These are phyloP conservation scores for Aspergillus sp. DNA, from an alignment of 2,329 filamentous ascomycete species.

Conservation along the genomic window DNA sequence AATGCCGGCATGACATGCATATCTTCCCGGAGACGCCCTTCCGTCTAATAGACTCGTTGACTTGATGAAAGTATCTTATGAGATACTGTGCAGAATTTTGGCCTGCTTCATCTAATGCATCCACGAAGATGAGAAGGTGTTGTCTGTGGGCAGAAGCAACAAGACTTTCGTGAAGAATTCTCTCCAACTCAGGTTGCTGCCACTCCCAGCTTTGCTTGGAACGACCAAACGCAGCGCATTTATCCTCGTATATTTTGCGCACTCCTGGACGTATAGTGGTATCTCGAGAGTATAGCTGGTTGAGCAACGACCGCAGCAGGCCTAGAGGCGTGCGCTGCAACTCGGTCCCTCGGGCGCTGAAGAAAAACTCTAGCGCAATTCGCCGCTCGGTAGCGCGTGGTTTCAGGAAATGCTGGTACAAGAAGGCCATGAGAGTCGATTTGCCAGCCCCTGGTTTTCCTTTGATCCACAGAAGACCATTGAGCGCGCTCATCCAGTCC, in stretches of 20 bases:
- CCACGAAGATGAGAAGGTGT: too few relatives aligned
- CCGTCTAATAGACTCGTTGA: too few relatives aligned
- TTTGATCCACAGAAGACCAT: constrained; percentile 19
- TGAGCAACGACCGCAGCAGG: constrained; percentile 17
- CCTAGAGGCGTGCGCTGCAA: constrained; percentile 14
- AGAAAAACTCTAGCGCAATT: constrained; percentile 17
- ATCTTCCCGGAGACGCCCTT: too few relatives aligned
- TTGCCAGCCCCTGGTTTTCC: constrained; percentile 25
- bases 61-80: too few relatives aligned
- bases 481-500: constrained; percentile 3
- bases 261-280: constrained; percentile 1
- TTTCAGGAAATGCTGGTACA: constrained; percentile 7
- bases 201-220: not conserved
- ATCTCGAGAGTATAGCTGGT: constrained; percentile 13
- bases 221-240: not conserved
- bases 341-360: constrained; percentile 13
- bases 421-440: constrained; percentile 20
- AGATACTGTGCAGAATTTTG: too few relatives aligned
- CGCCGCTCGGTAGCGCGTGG: not conserved
- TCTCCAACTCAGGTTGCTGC: too few relatives aligned
- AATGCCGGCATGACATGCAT: too few relatives aligned
- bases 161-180: too few relatives aligned
- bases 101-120: too few relatives aligned
- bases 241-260: constrained; percentile 1
- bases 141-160: too few relatives aligned